phyloP scores from a whole-genome alignment of 345 rosid genomes.

The Brassica rapa region DNA sequence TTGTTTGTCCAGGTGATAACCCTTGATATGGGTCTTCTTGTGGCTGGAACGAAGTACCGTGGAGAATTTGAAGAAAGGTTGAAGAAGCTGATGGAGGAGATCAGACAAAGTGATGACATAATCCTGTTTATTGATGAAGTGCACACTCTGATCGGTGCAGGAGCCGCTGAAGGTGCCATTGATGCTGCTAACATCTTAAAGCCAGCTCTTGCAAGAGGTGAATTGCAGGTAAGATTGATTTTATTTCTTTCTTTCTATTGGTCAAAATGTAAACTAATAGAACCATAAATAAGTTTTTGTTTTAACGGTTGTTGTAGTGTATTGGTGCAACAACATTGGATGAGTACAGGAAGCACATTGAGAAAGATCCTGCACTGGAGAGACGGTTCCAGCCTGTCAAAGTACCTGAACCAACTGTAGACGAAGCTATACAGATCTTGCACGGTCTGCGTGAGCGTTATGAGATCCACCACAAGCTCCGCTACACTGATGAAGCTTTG shows the following conservation, averaged over 20 bases:
- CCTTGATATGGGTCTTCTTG: constrained; percentile 99
- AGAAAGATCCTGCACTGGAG: constrained; percentile 98
- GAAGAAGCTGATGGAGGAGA: constrained; percentile 99
- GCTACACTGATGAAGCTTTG: constrained; percentile 89
- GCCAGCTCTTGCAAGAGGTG: constrained; percentile 99
- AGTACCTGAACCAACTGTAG: constrained; percentile 97
- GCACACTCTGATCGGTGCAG: constrained; percentile 96
- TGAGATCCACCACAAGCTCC: constrained; percentile 98
- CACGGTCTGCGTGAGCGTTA: constrained; percentile 92
- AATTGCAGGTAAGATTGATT: constrained; percentile 72
- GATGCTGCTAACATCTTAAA: constrained; percentile 99
- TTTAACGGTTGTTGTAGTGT: constrained; percentile 64
- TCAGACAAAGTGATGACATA: constrained; percentile 96
- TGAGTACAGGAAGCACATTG: constrained; percentile 96
- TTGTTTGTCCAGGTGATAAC: constrained; percentile 69
- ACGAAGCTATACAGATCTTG: constrained; percentile 89
- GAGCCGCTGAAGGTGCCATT: constrained; percentile 99
- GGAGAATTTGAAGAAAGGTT: constrained; percentile 98
- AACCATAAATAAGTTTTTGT: neutral
- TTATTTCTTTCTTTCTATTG: neutral
- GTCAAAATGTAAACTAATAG: neutral
- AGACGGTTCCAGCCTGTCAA: constrained; percentile 99
- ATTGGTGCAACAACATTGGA: constrained; percentile 99
- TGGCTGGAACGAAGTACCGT: constrained; percentile 98
- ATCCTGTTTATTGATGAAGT: constrained; percentile 99